Percentiles rank a stretch among this genome's conserved stretches.
Evolutionary conservation across 2,329 filamentous ascomycete species (phyloP).

Genomic region (Chalaropsis thielavioides): DNA sequence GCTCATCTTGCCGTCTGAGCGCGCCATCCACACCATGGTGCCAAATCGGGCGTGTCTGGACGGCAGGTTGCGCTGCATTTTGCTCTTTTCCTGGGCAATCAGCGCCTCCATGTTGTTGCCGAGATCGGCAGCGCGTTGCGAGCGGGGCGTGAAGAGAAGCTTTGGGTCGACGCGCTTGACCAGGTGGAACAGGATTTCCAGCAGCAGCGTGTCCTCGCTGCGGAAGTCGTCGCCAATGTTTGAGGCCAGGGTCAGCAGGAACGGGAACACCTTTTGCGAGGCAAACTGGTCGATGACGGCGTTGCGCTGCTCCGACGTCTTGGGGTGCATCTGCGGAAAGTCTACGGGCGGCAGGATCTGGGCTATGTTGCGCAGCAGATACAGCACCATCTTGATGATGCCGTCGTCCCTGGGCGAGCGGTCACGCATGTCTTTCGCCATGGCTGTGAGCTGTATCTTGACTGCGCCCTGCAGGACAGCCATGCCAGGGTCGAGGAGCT

Average conservation of each 20-base stretch:
- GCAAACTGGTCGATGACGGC: slow-evolving; percentile 80
- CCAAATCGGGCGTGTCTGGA: slow-evolving; percentile 89
- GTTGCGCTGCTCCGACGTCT: slow-evolving; percentile 53
- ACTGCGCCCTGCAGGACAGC: slow-evolving; percentile 69
- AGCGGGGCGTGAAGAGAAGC: slow-evolving; percentile 72
- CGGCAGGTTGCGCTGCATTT: slow-evolving; percentile 63
- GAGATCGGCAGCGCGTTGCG: slow-evolving; percentile 52
- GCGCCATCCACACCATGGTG: slow-evolving; percentile 92
- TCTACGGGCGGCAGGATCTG: slow-evolving; percentile 65
- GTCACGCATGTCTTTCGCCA: slow-evolving; percentile 65
- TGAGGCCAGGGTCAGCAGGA: slow-evolving; percentile 74
- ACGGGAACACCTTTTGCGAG: slow-evolving; percentile 75
- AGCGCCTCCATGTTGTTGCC: slow-evolving; percentile 59
- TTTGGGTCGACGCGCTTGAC: slow-evolving; percentile 77
- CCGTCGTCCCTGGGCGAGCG: slow-evolving; percentile 69
- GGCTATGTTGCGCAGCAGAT: slow-evolving; percentile 76
- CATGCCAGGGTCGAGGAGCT: slow-evolving; percentile 69
- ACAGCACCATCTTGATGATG: slow-evolving; percentile 79
- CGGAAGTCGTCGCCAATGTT: slow-evolving; percentile 91
- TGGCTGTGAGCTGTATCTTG: slow-evolving; percentile 67
- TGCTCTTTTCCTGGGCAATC: slow-evolving; percentile 70
- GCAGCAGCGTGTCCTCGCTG: slow-evolving; percentile 70
- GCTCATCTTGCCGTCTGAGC: slow-evolving; percentile 68
- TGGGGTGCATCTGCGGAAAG: slow-evolving; percentile 71
- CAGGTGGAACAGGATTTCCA: slow-evolving; percentile 86